Evolutionary conservation across 768 basidiomycete genomes (phyloP).

Genomic region (Inosperma sp.): DNA sequence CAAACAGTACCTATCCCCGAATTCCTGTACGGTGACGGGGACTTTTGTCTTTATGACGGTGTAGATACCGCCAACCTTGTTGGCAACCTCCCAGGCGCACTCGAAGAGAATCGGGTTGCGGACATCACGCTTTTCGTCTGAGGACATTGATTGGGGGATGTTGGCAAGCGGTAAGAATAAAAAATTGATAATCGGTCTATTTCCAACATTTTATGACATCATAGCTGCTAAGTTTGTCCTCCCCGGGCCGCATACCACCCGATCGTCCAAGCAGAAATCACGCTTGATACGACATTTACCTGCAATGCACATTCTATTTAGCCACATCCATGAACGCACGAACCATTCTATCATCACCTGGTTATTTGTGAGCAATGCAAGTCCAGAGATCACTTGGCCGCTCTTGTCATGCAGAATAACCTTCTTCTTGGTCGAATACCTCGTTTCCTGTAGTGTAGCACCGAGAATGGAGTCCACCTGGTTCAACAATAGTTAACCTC

Average conservation of each 20-base stretch:
- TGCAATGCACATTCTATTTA: slow-evolving; percentile 12
- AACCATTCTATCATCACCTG: slow-evolving; percentile 45
- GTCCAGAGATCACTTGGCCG: slow-evolving; percentile 55
- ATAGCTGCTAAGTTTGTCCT: slow-evolving; percentile 17
- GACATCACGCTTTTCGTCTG: slow-evolving; percentile 59
- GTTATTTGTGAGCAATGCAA: slow-evolving; percentile 75
- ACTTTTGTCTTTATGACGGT: slow-evolving; percentile 99
- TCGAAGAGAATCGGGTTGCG: slow-evolving; percentile 84
- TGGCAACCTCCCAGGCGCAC: slow-evolving; percentile 97
- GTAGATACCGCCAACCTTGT: slow-evolving; percentile 99
- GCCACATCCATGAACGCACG: neutral
- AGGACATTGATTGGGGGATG: slow-evolving; percentile 24
- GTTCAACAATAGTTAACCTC: slow-evolving; percentile 2
- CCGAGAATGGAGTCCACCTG: slow-evolving; percentile 86
- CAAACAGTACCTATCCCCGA: slow-evolving; percentile 90
- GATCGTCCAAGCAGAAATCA: slow-evolving; percentile 30
- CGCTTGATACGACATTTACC: slow-evolving; percentile 43
- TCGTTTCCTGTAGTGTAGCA: slow-evolving; percentile 78
- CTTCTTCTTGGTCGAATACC: slow-evolving; percentile 59
- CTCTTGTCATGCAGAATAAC: slow-evolving; percentile 58
- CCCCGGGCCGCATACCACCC: slow-evolving; percentile 23
- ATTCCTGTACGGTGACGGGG: slow-evolving; percentile 95
- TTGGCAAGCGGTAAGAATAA: slow-evolving; percentile 14
- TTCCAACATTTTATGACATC: neutral
- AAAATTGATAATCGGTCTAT: slow-evolving; percentile 19